These are phyloP conservation scores for Xylaria polymorpha DNA, from an alignment of 2,329 filamentous ascomycete genomes.

Conservation along the genomic window DNA sequence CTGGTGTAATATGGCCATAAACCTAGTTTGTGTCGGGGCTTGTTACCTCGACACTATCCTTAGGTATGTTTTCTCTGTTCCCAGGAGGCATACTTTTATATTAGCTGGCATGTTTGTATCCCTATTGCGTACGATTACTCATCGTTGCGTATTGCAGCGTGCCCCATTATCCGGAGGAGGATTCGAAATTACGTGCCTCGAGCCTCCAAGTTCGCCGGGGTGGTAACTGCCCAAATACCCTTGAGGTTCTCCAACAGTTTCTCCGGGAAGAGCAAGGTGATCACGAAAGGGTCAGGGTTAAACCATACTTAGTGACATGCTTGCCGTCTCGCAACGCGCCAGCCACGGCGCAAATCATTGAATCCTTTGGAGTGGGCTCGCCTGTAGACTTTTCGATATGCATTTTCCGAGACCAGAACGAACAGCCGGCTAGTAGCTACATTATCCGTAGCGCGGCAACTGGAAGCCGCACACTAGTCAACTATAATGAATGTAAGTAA, in stretches of 20 bases:
- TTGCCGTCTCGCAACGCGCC: slow-evolving; percentile 66
- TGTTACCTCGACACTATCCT: slow-evolving; percentile 79
- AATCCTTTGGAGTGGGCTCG: slow-evolving; percentile 61
- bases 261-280: slow-evolving; percentile 46
- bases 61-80: slow-evolving; percentile 58
- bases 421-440: slow-evolving; percentile 74
- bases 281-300: slow-evolving; percentile 43
- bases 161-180: slow-evolving; percentile 74
- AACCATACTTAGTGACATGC: slow-evolving; percentile 60
- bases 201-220: slow-evolving; percentile 70
- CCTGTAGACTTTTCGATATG: slow-evolving; percentile 64
- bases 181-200: slow-evolving; percentile 77
- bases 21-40: slow-evolving; percentile 72
- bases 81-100: background rate
- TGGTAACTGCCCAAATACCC: slow-evolving; percentile 78
- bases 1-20: slow-evolving; percentile 56
- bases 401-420: slow-evolving; percentile 66
- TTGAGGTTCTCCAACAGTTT: slow-evolving; percentile 77
- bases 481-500: slow-evolving; percentile 64
- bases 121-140: slow-evolving; percentile 22
- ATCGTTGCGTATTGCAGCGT: slow-evolving; percentile 59
- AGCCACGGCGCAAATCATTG: slow-evolving; percentile 63
- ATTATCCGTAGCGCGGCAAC: slow-evolving; percentile 71
- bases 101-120: background rate
- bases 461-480: slow-evolving; percentile 76